Conservation (phyloP, 2,329 filamentous ascomycete genomes). For the Epichloe sibirici region DNA sequence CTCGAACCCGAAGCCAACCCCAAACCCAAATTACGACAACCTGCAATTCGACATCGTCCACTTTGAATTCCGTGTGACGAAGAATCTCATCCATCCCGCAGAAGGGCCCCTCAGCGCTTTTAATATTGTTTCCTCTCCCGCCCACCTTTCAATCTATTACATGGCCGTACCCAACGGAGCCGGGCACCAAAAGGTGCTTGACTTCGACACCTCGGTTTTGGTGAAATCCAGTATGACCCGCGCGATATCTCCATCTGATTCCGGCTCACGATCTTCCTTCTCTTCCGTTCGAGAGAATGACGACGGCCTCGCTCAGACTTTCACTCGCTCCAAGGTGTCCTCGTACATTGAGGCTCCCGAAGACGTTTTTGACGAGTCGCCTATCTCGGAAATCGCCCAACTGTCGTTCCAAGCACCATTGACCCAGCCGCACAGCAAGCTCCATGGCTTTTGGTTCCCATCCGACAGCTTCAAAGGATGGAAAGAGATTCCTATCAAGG, state of each 20-base stretch:
- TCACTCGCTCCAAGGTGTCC: conserved; percentile 50
- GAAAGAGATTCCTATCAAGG: conserved; percentile 49
- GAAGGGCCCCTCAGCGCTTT: background rate
- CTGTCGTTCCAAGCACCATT: conserved; percentile 38
- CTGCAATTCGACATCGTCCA: background rate
- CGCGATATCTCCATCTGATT: conserved; percentile 25
- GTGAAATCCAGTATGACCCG: conserved; percentile 26
- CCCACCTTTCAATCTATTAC: conserved; percentile 8
- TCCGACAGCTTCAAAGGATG: conserved; percentile 47
- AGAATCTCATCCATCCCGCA: background rate
- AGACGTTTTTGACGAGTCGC: conserved; percentile 38
- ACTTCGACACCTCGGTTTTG: conserved; percentile 23
- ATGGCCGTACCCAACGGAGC: conserved; percentile 16
- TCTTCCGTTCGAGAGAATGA: conserved; percentile 51
- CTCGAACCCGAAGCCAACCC: background rate
- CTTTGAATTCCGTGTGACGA: background rate
- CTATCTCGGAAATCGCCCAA: conserved; percentile 28
- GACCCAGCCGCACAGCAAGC: conserved; percentile 41
- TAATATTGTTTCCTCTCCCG: background rate
- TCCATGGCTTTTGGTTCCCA: conserved; percentile 48
- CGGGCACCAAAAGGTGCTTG: conserved; percentile 17
- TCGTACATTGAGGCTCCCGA: conserved; percentile 40
- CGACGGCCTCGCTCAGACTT: conserved; percentile 46
- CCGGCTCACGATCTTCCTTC: conserved; percentile 41
- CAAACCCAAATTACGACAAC: background rate